Evolutionary conservation across 805 yeast genomes (phyloP).

Genomic region (Grigorovia transvaalensis): DNA sequence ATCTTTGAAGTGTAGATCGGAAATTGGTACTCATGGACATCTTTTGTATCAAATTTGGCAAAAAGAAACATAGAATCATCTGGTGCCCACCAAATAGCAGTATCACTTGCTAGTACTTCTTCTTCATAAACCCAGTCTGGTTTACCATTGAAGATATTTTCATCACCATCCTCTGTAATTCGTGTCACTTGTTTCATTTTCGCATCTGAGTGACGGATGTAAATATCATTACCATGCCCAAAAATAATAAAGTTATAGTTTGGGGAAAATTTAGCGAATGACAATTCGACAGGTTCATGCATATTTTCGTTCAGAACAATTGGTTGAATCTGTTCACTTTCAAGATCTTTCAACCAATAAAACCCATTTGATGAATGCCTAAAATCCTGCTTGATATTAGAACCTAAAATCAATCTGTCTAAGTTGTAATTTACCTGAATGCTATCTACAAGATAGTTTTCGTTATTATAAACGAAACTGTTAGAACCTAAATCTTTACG

Average conservation of each 20-base stretch:
- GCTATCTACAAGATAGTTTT: constrained; percentile 31
- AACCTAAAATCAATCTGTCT: constrained; percentile 42
- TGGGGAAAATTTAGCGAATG: constrained; percentile 54
- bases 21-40: constrained; percentile 42
- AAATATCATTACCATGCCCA: constrained; percentile 47
- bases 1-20: constrained; percentile 39
- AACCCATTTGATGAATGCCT: constrained; percentile 57
- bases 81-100: constrained; percentile 65
- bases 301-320: constrained; percentile 14
- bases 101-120: constrained; percentile 52
- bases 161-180: constrained; percentile 40
- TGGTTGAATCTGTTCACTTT: constrained; percentile 26
- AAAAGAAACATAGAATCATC: constrained; percentile 47
- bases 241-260: constrained; percentile 44
- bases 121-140: constrained; percentile 85
- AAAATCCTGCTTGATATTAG: constrained; percentile 45
- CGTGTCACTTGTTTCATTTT: constrained; percentile 5
- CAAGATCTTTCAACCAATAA: constrained; percentile 53
- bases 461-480: constrained; percentile 35
- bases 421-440: constrained; percentile 37
- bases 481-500: constrained; percentile 16
- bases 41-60: constrained; percentile 48
- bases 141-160: constrained; percentile 49
- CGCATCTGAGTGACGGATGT: constrained; percentile 31
- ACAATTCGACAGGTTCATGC: constrained; percentile 16